Percentiles rank a stretch among this genome's conserved stretches.
Conservation (phyloP, 768 basidiomycete species). For the Boletus bicolor region DNA sequence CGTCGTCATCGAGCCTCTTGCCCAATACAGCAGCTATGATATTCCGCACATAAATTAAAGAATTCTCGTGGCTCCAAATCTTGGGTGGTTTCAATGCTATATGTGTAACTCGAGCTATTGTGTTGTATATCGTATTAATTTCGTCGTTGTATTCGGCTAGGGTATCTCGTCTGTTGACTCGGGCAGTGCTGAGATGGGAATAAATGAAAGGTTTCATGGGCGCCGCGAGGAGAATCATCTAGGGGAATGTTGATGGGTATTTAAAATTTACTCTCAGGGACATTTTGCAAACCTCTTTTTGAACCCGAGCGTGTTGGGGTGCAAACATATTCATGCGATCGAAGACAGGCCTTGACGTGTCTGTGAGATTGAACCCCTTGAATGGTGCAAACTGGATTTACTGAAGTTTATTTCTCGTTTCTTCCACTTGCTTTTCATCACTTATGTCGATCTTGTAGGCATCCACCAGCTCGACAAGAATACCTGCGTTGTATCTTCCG, state of each 20-base stretch:
- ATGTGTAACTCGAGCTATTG: not conserved
- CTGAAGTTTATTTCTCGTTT: constrained; percentile 15
- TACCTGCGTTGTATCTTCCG: constrained; percentile 17
- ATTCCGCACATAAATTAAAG: constrained; percentile 12
- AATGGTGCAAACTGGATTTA: not conserved
- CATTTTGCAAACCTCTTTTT: constrained; percentile 16
- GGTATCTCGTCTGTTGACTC: constrained; percentile 13
- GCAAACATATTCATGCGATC: constrained; percentile 23
- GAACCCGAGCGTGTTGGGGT: constrained; percentile 20
- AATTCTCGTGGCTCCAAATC: constrained; percentile 15
- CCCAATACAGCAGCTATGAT: constrained; percentile 13
- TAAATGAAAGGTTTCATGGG: constrained; percentile 13
- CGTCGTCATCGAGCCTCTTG: constrained; percentile 8
- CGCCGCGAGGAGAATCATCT: constrained; percentile 19
- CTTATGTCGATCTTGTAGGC: constrained; percentile 6
- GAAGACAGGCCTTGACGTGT: constrained; percentile 3
- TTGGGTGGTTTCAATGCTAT: constrained; percentile 13
- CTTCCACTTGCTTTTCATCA: constrained; percentile 10
- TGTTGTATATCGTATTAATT: constrained; percentile 13
- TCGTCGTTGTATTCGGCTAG: constrained; percentile 9
- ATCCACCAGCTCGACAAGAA: constrained; percentile 16
- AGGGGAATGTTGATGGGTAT: not conserved
- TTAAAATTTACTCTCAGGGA: not conserved
- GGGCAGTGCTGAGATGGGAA: not conserved
- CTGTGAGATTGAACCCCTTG: constrained; percentile 1